Evolutionary conservation across 129 eudicot genomes (phyloP).

Genomic region (Deinandra increscens): DNA sequence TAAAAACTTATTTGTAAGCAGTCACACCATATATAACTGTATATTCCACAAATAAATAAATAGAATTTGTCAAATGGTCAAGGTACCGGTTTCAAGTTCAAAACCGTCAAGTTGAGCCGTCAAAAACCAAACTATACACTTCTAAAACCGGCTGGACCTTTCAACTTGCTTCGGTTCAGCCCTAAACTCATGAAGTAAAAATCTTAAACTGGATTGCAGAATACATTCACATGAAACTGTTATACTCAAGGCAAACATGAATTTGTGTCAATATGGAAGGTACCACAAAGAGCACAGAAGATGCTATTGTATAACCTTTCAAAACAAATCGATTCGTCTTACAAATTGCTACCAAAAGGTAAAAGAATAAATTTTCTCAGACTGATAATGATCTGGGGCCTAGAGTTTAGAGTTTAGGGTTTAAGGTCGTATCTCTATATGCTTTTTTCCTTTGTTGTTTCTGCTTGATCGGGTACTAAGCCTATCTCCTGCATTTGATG

Average conservation of each 20-base stretch:
- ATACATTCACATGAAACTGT: not conserved
- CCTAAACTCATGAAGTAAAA: too few species aligned
- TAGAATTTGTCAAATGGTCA: too few species aligned
- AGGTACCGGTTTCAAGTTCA: too few species aligned
- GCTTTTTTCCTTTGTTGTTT: conserved; percentile 40
- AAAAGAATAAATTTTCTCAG: not conserved
- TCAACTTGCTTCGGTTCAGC: too few species aligned
- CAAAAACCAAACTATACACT: too few species aligned
- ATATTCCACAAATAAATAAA: too few species aligned
- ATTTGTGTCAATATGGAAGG: too few species aligned
- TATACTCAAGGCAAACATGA: not conserved
- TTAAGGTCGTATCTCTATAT: conserved; percentile 23
- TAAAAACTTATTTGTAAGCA: too few species aligned
- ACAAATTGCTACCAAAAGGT: not conserved
- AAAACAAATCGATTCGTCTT: not conserved
- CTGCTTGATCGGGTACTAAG: conserved; percentile 43
- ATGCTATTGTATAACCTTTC: not conserved
- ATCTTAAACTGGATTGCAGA: too few species aligned
- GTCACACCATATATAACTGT: too few species aligned
- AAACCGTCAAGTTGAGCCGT: too few species aligned
- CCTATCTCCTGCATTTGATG: conserved; percentile 95
- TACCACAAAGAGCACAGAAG: not conserved
- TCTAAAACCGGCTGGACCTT: too few species aligned
- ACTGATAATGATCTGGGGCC: not conserved
- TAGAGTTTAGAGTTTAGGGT: not conserved